These are phyloP conservation scores for Amorphotheca resinae DNA, from an alignment of 495 filamentous ascomycete species.

Conservation along the genomic window DNA sequence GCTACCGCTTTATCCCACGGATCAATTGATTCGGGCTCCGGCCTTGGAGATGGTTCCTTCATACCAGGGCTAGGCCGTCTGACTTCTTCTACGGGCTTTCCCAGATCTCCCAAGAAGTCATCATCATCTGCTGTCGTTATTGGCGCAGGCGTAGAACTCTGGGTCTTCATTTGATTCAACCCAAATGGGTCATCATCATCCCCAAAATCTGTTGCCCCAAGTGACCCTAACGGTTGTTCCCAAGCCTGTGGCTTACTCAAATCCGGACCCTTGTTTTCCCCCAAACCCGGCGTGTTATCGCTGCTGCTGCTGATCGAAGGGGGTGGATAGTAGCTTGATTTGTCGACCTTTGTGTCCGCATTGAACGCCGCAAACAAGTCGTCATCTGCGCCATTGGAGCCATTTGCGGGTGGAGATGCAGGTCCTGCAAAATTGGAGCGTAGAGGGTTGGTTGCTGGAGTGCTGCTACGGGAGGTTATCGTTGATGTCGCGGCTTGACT, in stretches of 20 bases:
- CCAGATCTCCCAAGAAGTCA: slow-evolving; percentile 80
- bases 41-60: slow-evolving; percentile 26
- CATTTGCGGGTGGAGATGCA: slow-evolving; percentile 18
- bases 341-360: slow-evolving; percentile 45
- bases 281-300: slow-evolving; percentile 29
- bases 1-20: slow-evolving; percentile 73
- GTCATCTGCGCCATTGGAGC: slow-evolving; percentile 27
- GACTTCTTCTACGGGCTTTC: slow-evolving; percentile 75
- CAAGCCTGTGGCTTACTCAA: slow-evolving; percentile 29
- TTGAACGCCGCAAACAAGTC: slow-evolving; percentile 53
- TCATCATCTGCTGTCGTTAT: slow-evolving; percentile 41
- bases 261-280: slow-evolving; percentile 15
- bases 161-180: slow-evolving; percentile 49
- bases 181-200: slow-evolving; percentile 80
- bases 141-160: slow-evolving; percentile 24
- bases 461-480: slow-evolving; percentile 11
- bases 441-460: slow-evolving; percentile 15
- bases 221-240: slow-evolving; percentile 19
- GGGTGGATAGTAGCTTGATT: slow-evolving; percentile 46
- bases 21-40: slow-evolving; percentile 36
- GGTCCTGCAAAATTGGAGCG: slow-evolving; percentile 15
- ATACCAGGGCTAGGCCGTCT: slow-evolving; percentile 26
- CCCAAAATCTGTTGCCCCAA: slow-evolving; percentile 20
- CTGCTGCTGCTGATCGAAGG: slow-evolving; percentile 34
- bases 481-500: slow-evolving; percentile 6